A percentile compares a stretch with the other conserved stretches of the same genome.
Conservation (phyloP, 495 filamentous ascomycete genomes). For the Cetradonia linearis region DNA sequence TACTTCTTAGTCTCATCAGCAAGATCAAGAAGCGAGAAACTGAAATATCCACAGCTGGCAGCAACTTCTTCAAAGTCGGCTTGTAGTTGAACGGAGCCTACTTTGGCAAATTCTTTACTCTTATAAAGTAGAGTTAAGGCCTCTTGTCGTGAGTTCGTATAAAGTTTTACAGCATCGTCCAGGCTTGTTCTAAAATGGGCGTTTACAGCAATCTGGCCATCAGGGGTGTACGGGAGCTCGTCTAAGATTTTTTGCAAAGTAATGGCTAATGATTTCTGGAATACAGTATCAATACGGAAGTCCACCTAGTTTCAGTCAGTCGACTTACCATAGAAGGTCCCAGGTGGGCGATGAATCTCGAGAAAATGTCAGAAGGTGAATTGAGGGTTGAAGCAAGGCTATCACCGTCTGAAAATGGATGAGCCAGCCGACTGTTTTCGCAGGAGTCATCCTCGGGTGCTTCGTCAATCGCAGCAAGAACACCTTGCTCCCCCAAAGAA, state of each 20-base stretch:
- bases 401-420: conserved; percentile 24
- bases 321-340: conserved; percentile 74
- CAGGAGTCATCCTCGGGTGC: conserved; percentile 48
- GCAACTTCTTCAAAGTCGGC: conserved; percentile 95
- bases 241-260: conserved; percentile 82
- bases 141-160: conserved; percentile 58
- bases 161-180: conserved; percentile 66
- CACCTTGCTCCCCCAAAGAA: conserved; percentile 32
- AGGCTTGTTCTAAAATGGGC: conserved; percentile 69
- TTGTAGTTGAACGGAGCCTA: conserved; percentile 58
- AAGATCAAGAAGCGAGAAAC: conserved; percentile 77
- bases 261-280: conserved; percentile 72
- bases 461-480: conserved; percentile 57
- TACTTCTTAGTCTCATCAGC: conserved; percentile 79
- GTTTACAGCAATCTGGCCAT: conserved; percentile 61
- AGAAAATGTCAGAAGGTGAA: conserved; percentile 71
- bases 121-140: conserved; percentile 72
- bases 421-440: conserved; percentile 23
- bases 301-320: neutral
- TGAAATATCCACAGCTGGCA: conserved; percentile 91
- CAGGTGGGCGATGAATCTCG: conserved; percentile 72
- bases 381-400: conserved; percentile 24
- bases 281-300: conserved; percentile 21
- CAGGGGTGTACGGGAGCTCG: conserved; percentile 67
- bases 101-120: conserved; percentile 55